These are phyloP conservation scores for Amborella trichopoda DNA, from an alignment of 164 flowering plant species.

Conservation along the genomic window DNA sequence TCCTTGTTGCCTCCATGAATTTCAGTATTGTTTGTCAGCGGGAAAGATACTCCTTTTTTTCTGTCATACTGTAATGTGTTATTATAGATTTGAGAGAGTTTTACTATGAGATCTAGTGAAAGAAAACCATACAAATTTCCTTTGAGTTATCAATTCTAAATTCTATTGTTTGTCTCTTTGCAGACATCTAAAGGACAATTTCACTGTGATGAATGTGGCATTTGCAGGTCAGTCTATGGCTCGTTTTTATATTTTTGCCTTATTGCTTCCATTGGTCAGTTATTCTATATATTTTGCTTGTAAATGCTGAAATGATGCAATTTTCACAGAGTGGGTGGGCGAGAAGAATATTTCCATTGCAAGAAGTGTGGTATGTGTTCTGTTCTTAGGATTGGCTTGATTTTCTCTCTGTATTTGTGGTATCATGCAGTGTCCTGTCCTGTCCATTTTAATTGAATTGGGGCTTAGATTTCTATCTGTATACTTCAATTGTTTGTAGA, in stretches of 20 bases:
- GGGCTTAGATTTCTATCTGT: no score
- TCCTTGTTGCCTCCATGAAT: neutral
- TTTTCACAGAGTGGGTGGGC: conserved; percentile 63
- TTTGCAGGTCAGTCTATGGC: conserved; percentile 55
- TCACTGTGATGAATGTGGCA: conserved; percentile 90
- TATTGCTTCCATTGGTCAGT: neutral
- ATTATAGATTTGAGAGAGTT: no score
- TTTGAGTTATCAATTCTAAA: no score
- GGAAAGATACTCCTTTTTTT: no score
- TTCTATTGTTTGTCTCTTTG: conserved; percentile 1
- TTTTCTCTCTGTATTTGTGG: no score
- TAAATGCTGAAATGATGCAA: neutral
- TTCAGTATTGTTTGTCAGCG: neutral
- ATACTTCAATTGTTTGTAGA: no score
- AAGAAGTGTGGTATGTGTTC: conserved; percentile 21
- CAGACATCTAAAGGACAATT: conserved; percentile 56
- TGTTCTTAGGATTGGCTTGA: no score
- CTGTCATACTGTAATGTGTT: no score
- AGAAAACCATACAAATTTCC: no score
- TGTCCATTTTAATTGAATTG: no score
- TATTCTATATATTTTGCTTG: neutral
- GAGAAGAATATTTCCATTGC: conserved; percentile 14
- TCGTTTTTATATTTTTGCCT: neutral
- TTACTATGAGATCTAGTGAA: no score
- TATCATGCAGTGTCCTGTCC: no score